Conservation (phyloP, 169 alveolate genomes). For the Amoebophrya sp. region DNA sequence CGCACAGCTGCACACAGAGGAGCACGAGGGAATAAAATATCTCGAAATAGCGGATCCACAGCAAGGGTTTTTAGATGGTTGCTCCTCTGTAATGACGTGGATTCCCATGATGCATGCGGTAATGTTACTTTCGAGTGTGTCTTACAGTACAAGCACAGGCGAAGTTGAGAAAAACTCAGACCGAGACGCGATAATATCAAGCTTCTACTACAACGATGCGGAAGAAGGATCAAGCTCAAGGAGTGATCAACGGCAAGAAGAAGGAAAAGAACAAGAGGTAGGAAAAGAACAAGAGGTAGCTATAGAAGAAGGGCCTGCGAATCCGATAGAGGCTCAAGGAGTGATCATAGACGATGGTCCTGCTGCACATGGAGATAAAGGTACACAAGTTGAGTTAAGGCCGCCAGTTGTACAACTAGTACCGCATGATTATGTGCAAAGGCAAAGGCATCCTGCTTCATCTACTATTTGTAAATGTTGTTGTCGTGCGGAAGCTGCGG, state of each 20-base stretch:
- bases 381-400: too few relatives aligned
- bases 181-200: neutral
- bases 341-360: too few relatives aligned
- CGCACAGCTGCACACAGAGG: neutral
- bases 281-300: neutral
- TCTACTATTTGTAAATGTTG: too few relatives aligned
- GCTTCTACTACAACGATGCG: neutral
- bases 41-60: neutral
- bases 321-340: too few relatives aligned
- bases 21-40: neutral
- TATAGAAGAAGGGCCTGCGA: neutral
- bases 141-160: neutral
- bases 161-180: neutral
- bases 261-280: neutral
- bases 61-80: neutral
- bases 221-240: neutral
- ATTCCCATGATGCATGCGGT: neutral
- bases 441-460: too few relatives aligned
- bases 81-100: neutral
- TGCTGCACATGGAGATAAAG: too few relatives aligned
- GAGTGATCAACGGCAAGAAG: neutral
- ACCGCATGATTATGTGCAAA: too few relatives aligned
- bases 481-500: too few relatives aligned
- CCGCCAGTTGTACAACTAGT: too few relatives aligned
- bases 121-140: neutral